These are phyloP conservation scores for Falciphora oryzae DNA, from an alignment of 2,329 filamentous ascomycete genomes.

Conservation along the genomic window DNA sequence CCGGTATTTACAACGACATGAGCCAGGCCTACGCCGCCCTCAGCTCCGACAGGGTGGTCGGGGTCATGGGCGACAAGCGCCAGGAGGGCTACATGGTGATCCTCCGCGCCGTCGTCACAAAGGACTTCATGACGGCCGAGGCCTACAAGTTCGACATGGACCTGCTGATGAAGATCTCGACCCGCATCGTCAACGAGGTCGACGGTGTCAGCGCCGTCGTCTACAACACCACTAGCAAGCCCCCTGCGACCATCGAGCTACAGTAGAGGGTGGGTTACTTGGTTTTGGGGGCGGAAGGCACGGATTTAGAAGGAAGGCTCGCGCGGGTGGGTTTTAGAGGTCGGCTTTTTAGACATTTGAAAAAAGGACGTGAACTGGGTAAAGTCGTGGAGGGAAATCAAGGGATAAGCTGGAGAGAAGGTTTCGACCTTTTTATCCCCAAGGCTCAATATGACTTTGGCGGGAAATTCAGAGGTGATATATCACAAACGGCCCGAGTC, in stretches of 20 bases:
- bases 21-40: conserved; percentile 43
- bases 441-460: too few species aligned
- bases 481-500: too few species aligned
- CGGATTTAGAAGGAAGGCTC: neutral
- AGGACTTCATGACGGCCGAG: conserved; percentile 71
- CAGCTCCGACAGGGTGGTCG: conserved; percentile 36
- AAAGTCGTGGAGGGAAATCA: too few species aligned
- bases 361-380: neutral
- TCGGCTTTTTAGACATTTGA: neutral
- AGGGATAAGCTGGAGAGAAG: too few species aligned
- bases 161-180: conserved; percentile 60
- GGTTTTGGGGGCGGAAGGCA: neutral
- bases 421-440: too few species aligned
- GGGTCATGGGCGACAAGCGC: conserved; percentile 29
- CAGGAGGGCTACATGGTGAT: conserved; percentile 29
- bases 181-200: conserved; percentile 70
- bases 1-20: conserved; percentile 64
- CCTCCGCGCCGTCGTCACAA: conserved; percentile 39
- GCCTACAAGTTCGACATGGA: conserved; percentile 59
- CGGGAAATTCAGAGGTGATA: too few species aligned
- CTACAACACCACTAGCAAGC: conserved; percentile 53
- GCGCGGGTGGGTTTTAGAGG: neutral
- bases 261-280: conserved; percentile 11
- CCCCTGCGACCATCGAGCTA: conserved; percentile 66
- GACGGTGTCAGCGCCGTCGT: conserved; percentile 65